Percentiles rank a stretch among this genome's conserved stretches.
Conservation (phyloP, 1,284 basidiomycete species). For the Prillingera fragicola region DNA sequence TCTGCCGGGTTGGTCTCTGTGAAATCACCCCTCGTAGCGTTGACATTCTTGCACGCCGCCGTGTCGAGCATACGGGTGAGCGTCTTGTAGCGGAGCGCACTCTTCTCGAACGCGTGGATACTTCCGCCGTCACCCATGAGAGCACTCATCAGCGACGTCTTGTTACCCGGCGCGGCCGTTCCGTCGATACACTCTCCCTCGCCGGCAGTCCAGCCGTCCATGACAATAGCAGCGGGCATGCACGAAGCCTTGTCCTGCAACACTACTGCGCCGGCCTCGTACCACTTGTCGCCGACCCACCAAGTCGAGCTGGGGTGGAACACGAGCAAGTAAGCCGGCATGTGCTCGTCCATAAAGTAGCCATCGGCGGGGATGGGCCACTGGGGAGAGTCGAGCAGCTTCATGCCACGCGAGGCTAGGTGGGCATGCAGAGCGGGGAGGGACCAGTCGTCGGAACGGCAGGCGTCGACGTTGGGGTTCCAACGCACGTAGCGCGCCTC, state of each 20-base stretch:
- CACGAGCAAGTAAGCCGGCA: constrained; percentile 65
- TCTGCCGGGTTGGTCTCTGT: constrained; percentile 63
- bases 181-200: constrained; percentile 73
- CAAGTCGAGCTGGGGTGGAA: constrained; percentile 61
- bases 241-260: constrained; percentile 97
- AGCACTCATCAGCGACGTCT: constrained; percentile 88
- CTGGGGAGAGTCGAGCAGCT: constrained; percentile 21
- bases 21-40: constrained; percentile 69
- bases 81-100: constrained; percentile 69
- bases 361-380: constrained; percentile 42
- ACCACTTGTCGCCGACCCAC: constrained; percentile 45
- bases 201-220: constrained; percentile 20
- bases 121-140: constrained; percentile 75
- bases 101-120: constrained; percentile 82
- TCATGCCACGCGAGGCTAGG: constrained; percentile 25
- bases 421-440: constrained; percentile 26
- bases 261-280: constrained; percentile 57
- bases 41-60: constrained; percentile 72
- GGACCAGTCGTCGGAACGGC: constrained; percentile 23
- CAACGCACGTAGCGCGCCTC: constrained; percentile 82
- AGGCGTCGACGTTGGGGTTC: constrained; percentile 58
- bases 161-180: constrained; percentile 97
- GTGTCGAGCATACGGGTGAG: constrained; percentile 73
- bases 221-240: constrained; percentile 80
- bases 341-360: constrained; percentile 69